phyloP scores from a whole-genome alignment of 805 yeast genomes.

The Saccharomycopsis sp. region DNA sequence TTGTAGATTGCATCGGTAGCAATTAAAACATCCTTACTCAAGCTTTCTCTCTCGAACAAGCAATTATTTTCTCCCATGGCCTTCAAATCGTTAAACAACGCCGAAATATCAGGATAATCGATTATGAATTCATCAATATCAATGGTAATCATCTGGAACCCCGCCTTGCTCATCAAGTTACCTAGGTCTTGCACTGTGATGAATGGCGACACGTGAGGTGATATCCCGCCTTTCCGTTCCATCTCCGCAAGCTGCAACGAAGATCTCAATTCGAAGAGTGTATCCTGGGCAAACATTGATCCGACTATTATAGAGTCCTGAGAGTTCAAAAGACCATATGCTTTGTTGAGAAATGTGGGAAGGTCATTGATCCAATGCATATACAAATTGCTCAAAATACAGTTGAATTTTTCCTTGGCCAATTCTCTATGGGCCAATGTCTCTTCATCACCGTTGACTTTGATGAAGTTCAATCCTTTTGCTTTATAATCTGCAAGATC shows the following conservation, averaged over 20 bases:
- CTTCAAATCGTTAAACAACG: constrained; percentile 65
- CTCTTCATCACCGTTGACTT: constrained; percentile 67
- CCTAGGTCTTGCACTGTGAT: constrained; percentile 77
- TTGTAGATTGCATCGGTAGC: constrained; percentile 74
- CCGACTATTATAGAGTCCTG: constrained; percentile 75
- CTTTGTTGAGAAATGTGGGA: constrained; percentile 53
- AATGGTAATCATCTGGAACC: constrained; percentile 72
- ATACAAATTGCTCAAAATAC: constrained; percentile 65
- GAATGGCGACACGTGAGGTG: constrained; percentile 77
- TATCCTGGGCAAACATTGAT: constrained; percentile 77
- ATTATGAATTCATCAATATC: constrained; percentile 81
- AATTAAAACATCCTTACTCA: constrained; percentile 59
- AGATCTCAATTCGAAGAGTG: constrained; percentile 76
- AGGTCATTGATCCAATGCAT: constrained; percentile 84
- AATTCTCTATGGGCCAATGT: constrained; percentile 39
- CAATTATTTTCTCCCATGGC: constrained; percentile 84
- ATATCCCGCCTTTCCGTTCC: constrained; percentile 71
- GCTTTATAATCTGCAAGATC: constrained; percentile 38
- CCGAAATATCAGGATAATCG: constrained; percentile 64
- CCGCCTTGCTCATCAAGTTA: constrained; percentile 61
- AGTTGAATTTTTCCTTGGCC: constrained; percentile 45
- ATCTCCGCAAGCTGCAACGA: constrained; percentile 75
- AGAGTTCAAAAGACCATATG: constrained; percentile 57
- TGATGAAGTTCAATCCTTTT: constrained; percentile 29
- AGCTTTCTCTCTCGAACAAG: constrained; percentile 32